These are phyloP conservation scores for Nakazawaea ishiwadae DNA, from an alignment of 805 yeast genomes.

Conservation along the genomic window DNA sequence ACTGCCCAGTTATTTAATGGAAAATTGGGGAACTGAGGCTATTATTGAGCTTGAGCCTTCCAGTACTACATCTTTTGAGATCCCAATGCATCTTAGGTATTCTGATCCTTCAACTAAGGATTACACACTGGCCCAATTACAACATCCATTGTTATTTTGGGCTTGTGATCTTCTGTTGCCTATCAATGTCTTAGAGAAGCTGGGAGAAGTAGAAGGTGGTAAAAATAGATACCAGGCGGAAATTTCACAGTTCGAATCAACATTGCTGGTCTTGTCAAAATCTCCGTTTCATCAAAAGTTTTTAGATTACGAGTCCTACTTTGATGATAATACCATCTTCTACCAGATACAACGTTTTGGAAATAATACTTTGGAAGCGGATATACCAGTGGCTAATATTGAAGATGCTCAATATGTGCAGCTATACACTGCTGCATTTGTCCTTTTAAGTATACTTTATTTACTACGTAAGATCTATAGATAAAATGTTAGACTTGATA, in stretches of 20 bases:
- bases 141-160: conserved; percentile 11
- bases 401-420: not conserved
- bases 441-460: not conserved
- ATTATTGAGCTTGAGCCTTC: conserved; percentile 3
- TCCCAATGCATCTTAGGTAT: conserved; percentile 11
- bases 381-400: conserved; percentile 3
- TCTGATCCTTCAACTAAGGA: not conserved
- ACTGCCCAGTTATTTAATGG: conserved; percentile 9
- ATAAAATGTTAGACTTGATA: not conserved
- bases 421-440: not conserved
- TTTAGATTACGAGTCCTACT: conserved; percentile 10
- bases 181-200: not conserved
- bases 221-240: not conserved
- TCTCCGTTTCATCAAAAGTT: conserved; percentile 11
- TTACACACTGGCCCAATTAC: not conserved
- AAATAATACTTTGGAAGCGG: not conserved
- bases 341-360: conserved; percentile 2
- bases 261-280: not conserved
- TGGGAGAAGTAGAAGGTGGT: not conserved
- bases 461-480: not conserved
- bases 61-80: not conserved
- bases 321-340: conserved; percentile 11
- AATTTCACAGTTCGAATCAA: conserved; percentile 7
- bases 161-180: conserved; percentile 12
- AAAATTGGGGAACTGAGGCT: conserved; percentile 13